A percentile compares a stretch with the other conserved stretches of the same genome.
These are phyloP conservation scores for Starmera amethionina DNA, from an alignment of 805 yeast genomes.

Conservation along the genomic window DNA sequence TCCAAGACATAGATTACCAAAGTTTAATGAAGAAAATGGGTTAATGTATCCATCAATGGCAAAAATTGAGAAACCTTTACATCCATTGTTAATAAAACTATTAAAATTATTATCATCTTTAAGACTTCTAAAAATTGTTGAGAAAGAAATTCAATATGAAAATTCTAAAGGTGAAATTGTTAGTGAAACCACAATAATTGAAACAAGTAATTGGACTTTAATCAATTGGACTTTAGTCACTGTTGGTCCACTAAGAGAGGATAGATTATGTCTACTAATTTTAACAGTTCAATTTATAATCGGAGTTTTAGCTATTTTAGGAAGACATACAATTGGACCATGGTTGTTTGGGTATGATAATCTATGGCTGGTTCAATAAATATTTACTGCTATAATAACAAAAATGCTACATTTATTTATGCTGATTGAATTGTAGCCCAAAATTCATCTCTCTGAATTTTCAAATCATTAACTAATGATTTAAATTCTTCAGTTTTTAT, in stretches of 20 bases:
- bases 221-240: constrained; percentile 76
- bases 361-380: constrained; percentile 29
- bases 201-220: constrained; percentile 76
- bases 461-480: constrained; percentile 53
- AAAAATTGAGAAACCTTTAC: constrained; percentile 24
- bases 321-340: constrained; percentile 80
- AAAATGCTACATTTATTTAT: background rate
- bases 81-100: constrained; percentile 24
- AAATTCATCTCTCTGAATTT: constrained; percentile 34
- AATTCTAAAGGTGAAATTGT: constrained; percentile 14
- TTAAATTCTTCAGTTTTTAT: constrained; percentile 68
- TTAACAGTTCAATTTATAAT: constrained; percentile 51
- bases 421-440: constrained; percentile 18
- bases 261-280: constrained; percentile 51
- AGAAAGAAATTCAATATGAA: constrained; percentile 18
- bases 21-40: constrained; percentile 57
- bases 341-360: constrained; percentile 87
- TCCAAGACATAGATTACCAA: constrained; percentile 92
- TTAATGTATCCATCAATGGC: constrained; percentile 67
- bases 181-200: constrained; percentile 16
- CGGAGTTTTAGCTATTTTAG: constrained; percentile 57
- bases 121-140: constrained; percentile 37
- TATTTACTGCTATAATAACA: background rate
- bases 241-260: constrained; percentile 89
- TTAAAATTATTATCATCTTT: constrained; percentile 38